Conservation (phyloP, 441 rosid species). For the Melianthus villosus region DNA sequence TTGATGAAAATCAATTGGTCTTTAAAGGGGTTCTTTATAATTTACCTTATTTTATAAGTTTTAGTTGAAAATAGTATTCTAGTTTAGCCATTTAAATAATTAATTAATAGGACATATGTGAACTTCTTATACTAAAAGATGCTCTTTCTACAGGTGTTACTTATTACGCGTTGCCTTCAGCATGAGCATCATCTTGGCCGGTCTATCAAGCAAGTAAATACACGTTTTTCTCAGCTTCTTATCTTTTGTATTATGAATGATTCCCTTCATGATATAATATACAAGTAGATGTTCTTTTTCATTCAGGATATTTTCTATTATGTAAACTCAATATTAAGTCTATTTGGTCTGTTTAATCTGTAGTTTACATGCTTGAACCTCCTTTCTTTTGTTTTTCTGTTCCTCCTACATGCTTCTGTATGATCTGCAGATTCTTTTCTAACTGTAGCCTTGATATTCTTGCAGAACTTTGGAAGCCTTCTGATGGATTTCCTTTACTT, state of each 20-base stretch:
- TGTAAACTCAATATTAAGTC: too few relatives aligned
- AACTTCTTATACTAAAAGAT: not conserved
- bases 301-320: too few relatives aligned
- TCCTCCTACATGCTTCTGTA: not conserved
- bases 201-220: constrained; percentile 61
- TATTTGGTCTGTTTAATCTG: too few relatives aligned
- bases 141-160: constrained; percentile 45
- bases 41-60: too few relatives aligned
- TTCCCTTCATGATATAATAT: not conserved
- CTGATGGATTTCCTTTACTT: constrained; percentile 96
- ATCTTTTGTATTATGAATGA: not conserved
- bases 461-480: constrained; percentile 90
- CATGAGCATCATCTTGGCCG: constrained; percentile 93
- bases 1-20: too few relatives aligned
- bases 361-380: not conserved
- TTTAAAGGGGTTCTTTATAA: too few relatives aligned
- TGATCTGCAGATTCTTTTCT: constrained; percentile 9
- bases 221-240: not conserved
- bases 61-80: too few relatives aligned
- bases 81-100: too few relatives aligned
- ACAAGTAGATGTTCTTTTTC: too few relatives aligned
- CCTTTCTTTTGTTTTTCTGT: not conserved
- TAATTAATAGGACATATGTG: too few relatives aligned
- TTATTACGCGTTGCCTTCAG: constrained; percentile 84
- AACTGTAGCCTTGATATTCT: constrained; percentile 11